Conservation (phyloP, 106 monocot species). For the Apostasia ramifera region DNA sequence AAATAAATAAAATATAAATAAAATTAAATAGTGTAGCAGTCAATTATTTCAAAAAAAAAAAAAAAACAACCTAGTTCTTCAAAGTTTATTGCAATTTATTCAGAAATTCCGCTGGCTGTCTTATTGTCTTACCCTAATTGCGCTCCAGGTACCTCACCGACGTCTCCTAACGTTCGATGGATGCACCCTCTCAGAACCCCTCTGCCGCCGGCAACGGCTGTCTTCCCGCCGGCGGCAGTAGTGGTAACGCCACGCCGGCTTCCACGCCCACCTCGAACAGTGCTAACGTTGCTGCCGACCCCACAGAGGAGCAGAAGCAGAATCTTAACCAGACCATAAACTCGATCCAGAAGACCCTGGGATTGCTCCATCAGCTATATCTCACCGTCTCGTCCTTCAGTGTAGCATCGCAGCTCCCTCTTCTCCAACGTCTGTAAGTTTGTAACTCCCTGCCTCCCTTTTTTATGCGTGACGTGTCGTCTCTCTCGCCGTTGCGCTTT, state of each 20-base stretch:
- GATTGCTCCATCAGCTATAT: slow-evolving; percentile 82
- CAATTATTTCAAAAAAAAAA: too few relatives aligned
- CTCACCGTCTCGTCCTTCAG: slow-evolving; percentile 95
- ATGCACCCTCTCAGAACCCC: slow-evolving; percentile 16
- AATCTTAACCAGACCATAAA: slow-evolving; percentile 47
- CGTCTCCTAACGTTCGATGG: slow-evolving; percentile 6
- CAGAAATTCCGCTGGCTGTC: too few relatives aligned
- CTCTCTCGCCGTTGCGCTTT: background rate
- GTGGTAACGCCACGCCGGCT: background rate
- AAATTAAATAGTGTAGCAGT: too few relatives aligned
- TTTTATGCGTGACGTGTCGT: background rate
- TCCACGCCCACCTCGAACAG: slow-evolving; percentile 6
- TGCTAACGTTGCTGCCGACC: slow-evolving; percentile 9
- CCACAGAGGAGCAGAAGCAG: slow-evolving; percentile 51
- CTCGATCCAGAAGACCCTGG: slow-evolving; percentile 79
- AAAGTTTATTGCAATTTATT: too few relatives aligned
- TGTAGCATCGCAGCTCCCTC: slow-evolving; percentile 75
- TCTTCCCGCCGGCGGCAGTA: slow-evolving; percentile 3
- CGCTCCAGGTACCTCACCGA: too few relatives aligned
- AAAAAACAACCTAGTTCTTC: too few relatives aligned
- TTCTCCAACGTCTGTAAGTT: slow-evolving; percentile 73
- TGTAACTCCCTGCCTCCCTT: background rate
- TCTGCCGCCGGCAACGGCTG: slow-evolving; percentile 8
- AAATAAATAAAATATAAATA: too few relatives aligned
- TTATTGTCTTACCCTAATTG: too few relatives aligned